phyloP scores from a whole-genome alignment of 208 protist species.

The Crithidia fasciculata region DNA sequence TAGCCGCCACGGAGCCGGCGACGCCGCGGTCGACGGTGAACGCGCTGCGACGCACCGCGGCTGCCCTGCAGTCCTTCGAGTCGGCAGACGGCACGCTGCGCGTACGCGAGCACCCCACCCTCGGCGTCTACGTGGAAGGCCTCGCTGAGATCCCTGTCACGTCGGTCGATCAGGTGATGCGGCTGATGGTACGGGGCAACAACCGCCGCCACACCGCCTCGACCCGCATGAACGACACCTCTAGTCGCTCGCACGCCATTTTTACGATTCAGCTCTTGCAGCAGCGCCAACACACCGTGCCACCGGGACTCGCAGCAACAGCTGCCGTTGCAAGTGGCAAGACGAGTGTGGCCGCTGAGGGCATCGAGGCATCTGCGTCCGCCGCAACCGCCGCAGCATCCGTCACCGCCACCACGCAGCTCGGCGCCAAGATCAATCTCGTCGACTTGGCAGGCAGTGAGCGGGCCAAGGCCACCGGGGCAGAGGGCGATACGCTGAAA shows the following conservation, averaged over 20 bases:
- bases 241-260: slow-evolving; percentile 96
- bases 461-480: slow-evolving; percentile 80
- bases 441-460: slow-evolving; percentile 95
- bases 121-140: slow-evolving; percentile 85
- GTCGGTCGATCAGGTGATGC: slow-evolving; percentile 58
- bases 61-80: not conserved
- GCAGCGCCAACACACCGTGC: slow-evolving; percentile 29
- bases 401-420: slow-evolving; percentile 42
- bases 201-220: slow-evolving; percentile 72
- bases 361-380: not conserved
- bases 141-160: slow-evolving; percentile 70
- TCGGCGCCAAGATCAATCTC: slow-evolving; percentile 85
- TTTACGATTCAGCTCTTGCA: slow-evolving; percentile 91
- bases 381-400: slow-evolving; percentile 26
- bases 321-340: not conserved
- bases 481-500: slow-evolving; percentile 72
- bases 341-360: not conserved
- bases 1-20: slow-evolving; percentile 1
- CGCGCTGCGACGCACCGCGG: slow-evolving; percentile 12
- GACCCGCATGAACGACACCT: slow-evolving; percentile 96
- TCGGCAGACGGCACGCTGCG: slow-evolving; percentile 43
- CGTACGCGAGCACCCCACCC: slow-evolving; percentile 77
- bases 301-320: not conserved
- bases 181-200: slow-evolving; percentile 79
- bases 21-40: slow-evolving; percentile 10